Evolutionary conservation across 768 basidiomycete species (phyloP), one percentile per base, ranked within the genome.

Genomic region (Macrolepiota albuminosa): DNA sequence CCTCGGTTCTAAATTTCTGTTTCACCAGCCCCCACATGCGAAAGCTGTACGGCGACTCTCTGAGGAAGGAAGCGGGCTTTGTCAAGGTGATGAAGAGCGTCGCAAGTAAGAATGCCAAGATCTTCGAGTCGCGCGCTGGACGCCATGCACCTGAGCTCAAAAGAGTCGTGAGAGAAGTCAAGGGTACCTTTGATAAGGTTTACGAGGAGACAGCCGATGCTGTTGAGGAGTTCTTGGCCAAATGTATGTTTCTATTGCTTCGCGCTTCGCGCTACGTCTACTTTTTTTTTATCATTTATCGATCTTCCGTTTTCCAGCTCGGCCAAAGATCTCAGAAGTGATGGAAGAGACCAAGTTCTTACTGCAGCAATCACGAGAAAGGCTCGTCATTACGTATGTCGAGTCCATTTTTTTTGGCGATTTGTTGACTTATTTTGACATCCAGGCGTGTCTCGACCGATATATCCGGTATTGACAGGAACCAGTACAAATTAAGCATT

Each of bases 11-110:
- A 53, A 57, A 45, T 40, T 26, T 33, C 34, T 51, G 4, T 8
- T 11, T 47, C 16, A 0, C 48, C 57, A 98, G 96, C 66, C 97
- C 97, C n/a, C 97, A 98, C 74, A 98, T 98, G 97, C 86, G 84
- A 62, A 94, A 93, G 70, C 79, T 98, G 21, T 99, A 99, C 71
- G 96, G 97, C 3, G 86, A 95, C 68, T 87, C 90, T 14, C 77
- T 99, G 13, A 87, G 97, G 63, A 93, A 95, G 73, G 96, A 98
- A 60, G 96, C 95, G 1, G 97, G 97, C 54, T 91, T 98, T 63
- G 93, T 96, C 66, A 97, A 98, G 77, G 95, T 98, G n/a, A 88
- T 99, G 72, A 95, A 95, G 75, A 91, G 82, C 60, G 93, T 95
- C 10, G 95, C 95, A 4, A 86, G 81, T 68, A 88, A 87, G 76